Evolutionary conservation across 306 rosid genomes (phyloP).

Genomic region (Oemleria cerasiformis): DNA sequence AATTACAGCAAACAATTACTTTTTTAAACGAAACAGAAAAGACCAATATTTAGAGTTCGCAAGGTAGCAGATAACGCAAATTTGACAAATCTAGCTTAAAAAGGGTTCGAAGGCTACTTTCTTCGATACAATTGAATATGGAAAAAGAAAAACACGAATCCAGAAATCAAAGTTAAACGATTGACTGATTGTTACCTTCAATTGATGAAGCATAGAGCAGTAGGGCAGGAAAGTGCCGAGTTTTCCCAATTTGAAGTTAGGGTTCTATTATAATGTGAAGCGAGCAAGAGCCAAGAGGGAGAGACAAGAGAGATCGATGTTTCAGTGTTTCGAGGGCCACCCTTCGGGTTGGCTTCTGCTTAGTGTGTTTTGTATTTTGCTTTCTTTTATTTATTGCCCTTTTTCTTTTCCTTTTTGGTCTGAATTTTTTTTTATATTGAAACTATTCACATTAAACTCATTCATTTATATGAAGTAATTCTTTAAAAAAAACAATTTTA

Average conservation of each 20-base stretch:
- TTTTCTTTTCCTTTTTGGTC: neutral
- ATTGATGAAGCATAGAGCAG: neutral
- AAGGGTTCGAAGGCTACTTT: neutral
- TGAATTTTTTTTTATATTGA: neutral
- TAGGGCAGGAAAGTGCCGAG: conserved; percentile 4
- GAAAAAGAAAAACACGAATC: neutral
- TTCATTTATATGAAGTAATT: too few relatives aligned
- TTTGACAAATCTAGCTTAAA: neutral
- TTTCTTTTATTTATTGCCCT: neutral
- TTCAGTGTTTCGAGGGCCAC: conserved; percentile 5
- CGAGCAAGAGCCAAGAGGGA: neutral
- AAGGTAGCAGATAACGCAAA: neutral
- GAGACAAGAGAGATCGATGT: neutral
- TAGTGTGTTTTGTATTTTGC: neutral
- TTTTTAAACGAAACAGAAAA: neutral
- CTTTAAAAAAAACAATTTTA: too few relatives aligned
- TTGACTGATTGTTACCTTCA: conserved; percentile 9
- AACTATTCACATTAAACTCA: too few relatives aligned
- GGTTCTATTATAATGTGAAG: neutral
- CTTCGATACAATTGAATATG: neutral
- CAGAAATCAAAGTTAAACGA: neutral
- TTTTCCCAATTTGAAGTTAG: conserved; percentile 6
- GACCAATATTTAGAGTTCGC: neutral
- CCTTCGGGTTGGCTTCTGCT: neutral
- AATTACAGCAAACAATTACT: neutral